Evolutionary conservation across 208 protist genomes (phyloP), one percentile per base, ranked within the genome.

Genomic region (Crithidia fasciculata): DNA sequence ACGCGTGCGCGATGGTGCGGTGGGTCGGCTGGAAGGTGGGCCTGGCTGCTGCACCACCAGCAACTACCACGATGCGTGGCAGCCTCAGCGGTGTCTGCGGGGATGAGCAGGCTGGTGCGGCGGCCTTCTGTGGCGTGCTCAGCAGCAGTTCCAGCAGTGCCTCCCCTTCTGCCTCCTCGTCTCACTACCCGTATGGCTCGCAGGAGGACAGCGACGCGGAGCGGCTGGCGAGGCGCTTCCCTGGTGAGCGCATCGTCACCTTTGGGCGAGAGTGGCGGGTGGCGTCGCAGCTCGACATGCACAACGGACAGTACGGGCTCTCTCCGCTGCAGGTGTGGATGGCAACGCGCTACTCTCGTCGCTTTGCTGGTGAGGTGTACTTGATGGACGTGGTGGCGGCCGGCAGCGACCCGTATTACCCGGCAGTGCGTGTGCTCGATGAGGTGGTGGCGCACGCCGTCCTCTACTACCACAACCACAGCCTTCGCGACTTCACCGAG

Each of bases 361-460:
- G 79, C 49, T 78, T 86, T 41, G 81, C 89, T 0, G 83, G 87
- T 15, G 87, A 94, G 70, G 81, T 93, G 72, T 96, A 94, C 68
- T 53, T 94, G 28, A 84, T 96, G 76, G 91, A 96, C 61, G 85
- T 96, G 12, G 64, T 80, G 10, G 77, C 86, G 8, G 68, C 78
- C 12, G 87, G 87, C 40, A 78, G 91, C 40, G 91, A 96, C 60
- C 74, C 79, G 6, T 81, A 82, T 62, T 85, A 87, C 66, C 86
- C 86, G 15, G 67, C 78, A 3, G 75, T 84, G 16, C 81, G 85
- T 28, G 91, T 96, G 0, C 58, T 94, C 19, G 91, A 96, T 67
- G 91, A 96, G 76, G 86, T 96, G 6, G 86, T 94, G 10, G 83
- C 83, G 52, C 91, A 96, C 72, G 89, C 91, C 0, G 88, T 94